Evolutionary conservation across 345 rosid genomes (phyloP).

Genomic region (Geranium brycei): DNA sequence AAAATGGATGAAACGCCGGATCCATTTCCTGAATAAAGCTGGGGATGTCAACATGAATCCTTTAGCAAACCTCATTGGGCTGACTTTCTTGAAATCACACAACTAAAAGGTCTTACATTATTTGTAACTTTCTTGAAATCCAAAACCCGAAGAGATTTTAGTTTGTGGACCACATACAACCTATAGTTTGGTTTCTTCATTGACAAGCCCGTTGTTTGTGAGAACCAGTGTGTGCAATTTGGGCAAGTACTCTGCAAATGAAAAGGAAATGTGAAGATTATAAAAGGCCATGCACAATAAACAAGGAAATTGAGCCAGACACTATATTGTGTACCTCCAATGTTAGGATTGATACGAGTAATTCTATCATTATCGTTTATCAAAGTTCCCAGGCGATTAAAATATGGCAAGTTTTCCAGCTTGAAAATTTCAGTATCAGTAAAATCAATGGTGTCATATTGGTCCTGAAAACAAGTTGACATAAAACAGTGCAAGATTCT

Average conservation of each 20-base stretch:
- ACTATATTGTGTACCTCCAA: conserved; percentile 50
- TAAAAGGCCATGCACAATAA: not conserved
- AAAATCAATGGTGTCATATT: conserved; percentile 91
- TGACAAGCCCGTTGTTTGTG: conserved; percentile 94
- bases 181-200: conserved; percentile 89
- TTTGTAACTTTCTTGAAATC: conserved; percentile 84
- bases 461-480: conserved; percentile 43
- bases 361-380: conserved; percentile 79
- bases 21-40: too few species aligned
- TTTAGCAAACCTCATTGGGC: not conserved
- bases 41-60: not conserved
- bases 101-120: conserved; percentile 45
- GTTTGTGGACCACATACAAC: conserved; percentile 76
- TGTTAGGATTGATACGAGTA: conserved; percentile 75
- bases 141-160: conserved; percentile 73
- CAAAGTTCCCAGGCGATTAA: conserved; percentile 80
- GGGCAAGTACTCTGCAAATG: conserved; percentile 64
- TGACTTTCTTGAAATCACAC: too few species aligned
- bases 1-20: too few species aligned
- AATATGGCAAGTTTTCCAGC: conserved; percentile 85
- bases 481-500: too few species aligned
- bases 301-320: not conserved
- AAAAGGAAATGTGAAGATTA: conserved; percentile 1
- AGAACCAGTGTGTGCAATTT: conserved; percentile 81
- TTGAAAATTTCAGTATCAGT: conserved; percentile 98